Base-by-base conservation (phyloP, 352 stramenopile species). In the Phytopythium delawarense region DNA sequence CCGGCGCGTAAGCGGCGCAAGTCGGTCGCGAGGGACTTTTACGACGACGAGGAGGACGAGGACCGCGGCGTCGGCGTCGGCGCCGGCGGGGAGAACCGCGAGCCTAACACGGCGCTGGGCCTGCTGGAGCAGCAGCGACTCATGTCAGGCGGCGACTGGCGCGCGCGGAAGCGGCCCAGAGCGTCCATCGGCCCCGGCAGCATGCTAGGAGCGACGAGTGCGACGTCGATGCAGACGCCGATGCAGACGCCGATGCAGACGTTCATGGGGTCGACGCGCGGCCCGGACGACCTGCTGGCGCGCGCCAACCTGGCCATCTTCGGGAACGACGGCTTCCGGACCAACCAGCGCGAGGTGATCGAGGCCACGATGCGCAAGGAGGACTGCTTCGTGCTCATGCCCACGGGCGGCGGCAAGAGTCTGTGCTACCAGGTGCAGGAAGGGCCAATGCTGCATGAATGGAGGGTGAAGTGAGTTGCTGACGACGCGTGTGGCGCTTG, bases 331-430 rank as follows among this genome's bases (percentile, higher is more conserved):
- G 62, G 67, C 25, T 99, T 98, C 76, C 82, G 96, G 32, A 80
- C 88, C 63, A 90, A 97, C 75, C 96, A 99, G 82, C 68, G 88
- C 13, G 67, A 89, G 49, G 94, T 98, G 46, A 96, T 99, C 28
- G 84, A 98, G 64, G 75, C 81, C 20, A 98, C 94, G 32, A 87
- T 99, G 64, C 74, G 70, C 35, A 83, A 84, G 25, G 65, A 97
- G 48, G 92, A 98, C 78, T 90, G 76, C 48, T 98, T 99, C 71
- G 88, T 98, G 60, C 78, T 98, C 40, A 98, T 98, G 94, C 88
- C 91, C 52, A 98, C 94, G 23, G 89, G 88, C 51, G 88, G 87
- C n/a, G 88, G 88, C 64, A 96, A 96, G 70, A 94, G 84, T 64
- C 71, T 99, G 15, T 98, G 87, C 59, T 98, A 98, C 65, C 89